phyloP scores from a whole-genome alignment of 169 alveolate genomes.

The Plasmodium gaboni region DNA sequence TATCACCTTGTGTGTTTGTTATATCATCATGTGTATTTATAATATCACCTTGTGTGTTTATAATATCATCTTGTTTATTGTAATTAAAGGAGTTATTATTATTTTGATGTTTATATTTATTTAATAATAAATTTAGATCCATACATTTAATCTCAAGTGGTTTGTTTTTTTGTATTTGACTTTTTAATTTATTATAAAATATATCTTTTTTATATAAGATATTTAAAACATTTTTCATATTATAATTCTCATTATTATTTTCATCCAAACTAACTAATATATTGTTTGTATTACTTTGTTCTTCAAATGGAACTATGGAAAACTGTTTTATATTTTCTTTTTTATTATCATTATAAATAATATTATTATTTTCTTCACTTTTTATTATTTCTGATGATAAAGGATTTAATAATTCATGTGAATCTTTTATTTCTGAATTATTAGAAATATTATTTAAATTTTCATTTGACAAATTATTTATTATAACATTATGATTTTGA shows the following conservation, averaged over 20 bases:
- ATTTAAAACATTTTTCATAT: conserved; percentile 27
- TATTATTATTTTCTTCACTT: too few species aligned
- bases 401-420: background rate
- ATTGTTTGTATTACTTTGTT: background rate
- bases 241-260: background rate
- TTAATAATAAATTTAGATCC: conserved; percentile 18
- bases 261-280: background rate
- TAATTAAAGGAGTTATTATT: background rate
- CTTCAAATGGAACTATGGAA: conserved; percentile 45
- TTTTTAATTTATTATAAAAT: conserved; percentile 26
- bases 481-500: background rate
- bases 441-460: conserved; percentile 5
- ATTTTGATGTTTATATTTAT: conserved; percentile 11
- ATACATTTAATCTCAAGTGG: conserved; percentile 40
- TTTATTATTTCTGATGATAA: too few species aligned
- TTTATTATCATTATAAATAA: conserved; percentile 8
- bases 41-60: background rate
- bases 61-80: background rate
- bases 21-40: background rate
- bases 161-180: conserved; percentile 18
- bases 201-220: conserved; percentile 39
- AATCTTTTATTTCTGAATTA: background rate
- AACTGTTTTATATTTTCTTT: background rate
- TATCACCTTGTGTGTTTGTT: background rate
- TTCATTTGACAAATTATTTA: background rate